These are phyloP conservation scores for Aspergillus fructus DNA, from an alignment of 2,329 filamentous ascomycete species.

Conservation along the genomic window DNA sequence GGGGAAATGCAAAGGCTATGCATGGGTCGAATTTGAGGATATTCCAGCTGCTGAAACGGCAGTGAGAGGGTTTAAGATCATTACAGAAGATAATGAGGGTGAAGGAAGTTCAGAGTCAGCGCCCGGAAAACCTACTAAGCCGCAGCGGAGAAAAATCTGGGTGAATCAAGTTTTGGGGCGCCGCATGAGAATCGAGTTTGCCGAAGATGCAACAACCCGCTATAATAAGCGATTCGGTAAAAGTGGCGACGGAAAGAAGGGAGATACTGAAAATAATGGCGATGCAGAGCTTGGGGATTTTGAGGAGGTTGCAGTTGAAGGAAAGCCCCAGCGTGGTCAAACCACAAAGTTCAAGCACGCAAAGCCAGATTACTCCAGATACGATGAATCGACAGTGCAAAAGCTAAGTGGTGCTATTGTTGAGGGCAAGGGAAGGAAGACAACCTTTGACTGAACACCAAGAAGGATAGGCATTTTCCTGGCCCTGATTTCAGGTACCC, in stretches of 20 bases:
- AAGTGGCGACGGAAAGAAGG: slow-evolving; percentile 51
- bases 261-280: slow-evolving; percentile 13
- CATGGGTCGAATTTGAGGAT: slow-evolving; percentile 88
- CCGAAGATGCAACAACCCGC: slow-evolving; percentile 81
- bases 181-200: slow-evolving; percentile 83
- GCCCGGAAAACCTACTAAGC: slow-evolving; percentile 36
- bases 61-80: slow-evolving; percentile 76
- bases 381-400: slow-evolving; percentile 53
- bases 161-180: slow-evolving; percentile 81
- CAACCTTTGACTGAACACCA: slow-evolving; percentile 67
- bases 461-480: not conserved
- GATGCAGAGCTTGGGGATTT: slow-evolving; percentile 10
- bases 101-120: slow-evolving; percentile 50
- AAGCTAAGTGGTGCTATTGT: slow-evolving; percentile 78
- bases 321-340: slow-evolving; percentile 18
- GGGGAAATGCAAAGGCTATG: slow-evolving; percentile 97
- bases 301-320: slow-evolving; percentile 24
- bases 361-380: slow-evolving; percentile 44
- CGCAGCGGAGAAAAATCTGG: slow-evolving; percentile 64
- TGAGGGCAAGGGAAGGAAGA: slow-evolving; percentile 75
- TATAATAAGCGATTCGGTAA: slow-evolving; percentile 96
- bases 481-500: not conserved
- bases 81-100: slow-evolving; percentile 50
- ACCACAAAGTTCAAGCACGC: slow-evolving; percentile 24
- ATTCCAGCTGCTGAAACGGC: slow-evolving; percentile 71